Percentiles rank a stretch among this genome's conserved stretches.
These are phyloP conservation scores for Tetracentron sinense DNA, from an alignment of 164 flowering plant species.

Conservation along the genomic window DNA sequence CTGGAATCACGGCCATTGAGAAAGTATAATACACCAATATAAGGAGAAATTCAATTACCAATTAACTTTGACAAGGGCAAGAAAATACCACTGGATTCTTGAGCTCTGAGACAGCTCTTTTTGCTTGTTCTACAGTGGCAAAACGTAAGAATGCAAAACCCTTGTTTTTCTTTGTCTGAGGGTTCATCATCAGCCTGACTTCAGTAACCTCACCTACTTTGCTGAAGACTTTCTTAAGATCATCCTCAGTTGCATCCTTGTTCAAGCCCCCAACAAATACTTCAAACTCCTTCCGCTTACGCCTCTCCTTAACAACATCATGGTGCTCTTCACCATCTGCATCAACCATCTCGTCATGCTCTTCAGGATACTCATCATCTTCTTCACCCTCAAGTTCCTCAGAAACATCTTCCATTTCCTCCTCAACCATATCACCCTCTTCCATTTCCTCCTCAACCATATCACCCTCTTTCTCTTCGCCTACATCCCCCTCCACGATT, in stretches of 20 bases:
- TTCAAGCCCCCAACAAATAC: conserved; percentile 95
- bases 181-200: conserved; percentile 90
- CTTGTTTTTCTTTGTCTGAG: conserved; percentile 90
- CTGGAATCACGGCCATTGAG: conserved; percentile 37
- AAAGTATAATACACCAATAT: conserved; percentile 5
- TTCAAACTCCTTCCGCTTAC: conserved; percentile 96
- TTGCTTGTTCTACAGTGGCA: conserved; percentile 91
- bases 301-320: conserved; percentile 79
- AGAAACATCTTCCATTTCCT: conserved; percentile 53
- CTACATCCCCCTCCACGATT: conserved; percentile 45
- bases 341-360: conserved; percentile 40
- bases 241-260: conserved; percentile 87
- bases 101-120: conserved; percentile 69
- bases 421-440: conserved; percentile 49
- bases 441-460: conserved; percentile 21
- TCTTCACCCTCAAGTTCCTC: conserved; percentile 62
- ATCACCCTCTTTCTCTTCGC: conserved; percentile 29
- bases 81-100: conserved; percentile 76
- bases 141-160: conserved; percentile 97
- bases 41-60: conserved; percentile 4
- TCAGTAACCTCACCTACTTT: conserved; percentile 79
- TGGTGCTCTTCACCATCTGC: conserved; percentile 80
- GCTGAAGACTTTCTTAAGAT: conserved; percentile 73
- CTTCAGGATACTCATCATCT: conserved; percentile 46
- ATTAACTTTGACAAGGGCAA: conserved; percentile 13